Base-by-base conservation (phyloP, 495 filamentous ascomycete genomes). In the Podospora conica region DNA sequence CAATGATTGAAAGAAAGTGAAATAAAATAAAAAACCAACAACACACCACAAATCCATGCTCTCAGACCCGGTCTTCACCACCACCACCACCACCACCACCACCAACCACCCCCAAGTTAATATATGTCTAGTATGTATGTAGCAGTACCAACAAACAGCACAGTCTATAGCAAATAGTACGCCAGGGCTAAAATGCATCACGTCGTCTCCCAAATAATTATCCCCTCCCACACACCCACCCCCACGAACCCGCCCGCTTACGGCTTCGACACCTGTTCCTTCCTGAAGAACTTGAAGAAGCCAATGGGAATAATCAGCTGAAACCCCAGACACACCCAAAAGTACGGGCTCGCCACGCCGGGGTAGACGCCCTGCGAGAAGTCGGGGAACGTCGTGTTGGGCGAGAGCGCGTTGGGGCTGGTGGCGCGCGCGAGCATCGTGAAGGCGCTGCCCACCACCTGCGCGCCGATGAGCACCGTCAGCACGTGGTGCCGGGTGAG, bases 211-310 rank as follows among this genome's bases (percentile, higher is more conserved):
- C 27, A 22, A 31, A 15, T 27, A 48, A 48, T 27, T 65, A 27
- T 48, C 4, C 3, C 24, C 53, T 29, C 40, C 11, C 27, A 1
- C 53, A 11, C 20, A 24, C 53, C n/a, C 53, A n/a, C 10, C 24
- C 3, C 9, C 22, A 12, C 11, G 20, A 9, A n/a, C 28, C 24
- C 21, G 3, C 20, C 24, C 24, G 9, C 8, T 66, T 70, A 88
- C 22, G 88, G 88, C 80, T 91, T 91, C 53, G 80, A 81, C 54
- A 90, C 81, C 72, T 90, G 88, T 74, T 90, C 88, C 78, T 88
- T 89, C 31, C 88, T 79, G 81, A 90, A 91, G 77, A 89, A 90
- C 71, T 84, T 77, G 57, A 88, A 82, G 76, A 88, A 91, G 1
- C 88, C 87, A 55, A 85, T 73, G 68, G 87, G 89, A 64, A 91